Evolutionary conservation across 2,329 filamentous ascomycete genomes (phyloP), one percentile per base, ranked within the genome.

Genomic region (Lecanicillium sp.): DNA sequence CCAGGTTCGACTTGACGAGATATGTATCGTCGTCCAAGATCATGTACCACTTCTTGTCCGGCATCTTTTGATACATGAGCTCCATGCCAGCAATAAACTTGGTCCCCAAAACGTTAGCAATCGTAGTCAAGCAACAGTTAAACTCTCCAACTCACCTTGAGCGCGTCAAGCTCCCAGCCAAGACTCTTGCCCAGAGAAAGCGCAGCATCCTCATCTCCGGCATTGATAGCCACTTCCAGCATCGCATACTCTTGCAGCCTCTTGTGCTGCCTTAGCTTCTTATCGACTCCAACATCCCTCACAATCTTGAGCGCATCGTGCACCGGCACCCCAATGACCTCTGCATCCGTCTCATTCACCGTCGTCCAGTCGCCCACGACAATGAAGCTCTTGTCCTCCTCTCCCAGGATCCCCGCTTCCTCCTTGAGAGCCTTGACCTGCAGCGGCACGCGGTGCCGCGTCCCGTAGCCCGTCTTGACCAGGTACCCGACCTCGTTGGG

Each of bases 21-120:
- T 68, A 77, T 1, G 71, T 77, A 50, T 78, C 73, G 52, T 77
- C 73, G 52, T 77, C 73, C 12, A 73, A 53, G 45, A 77, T 67
- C 44, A 76, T 52, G 48, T 75, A 77, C 73, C 73, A 77, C 50
- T 73, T 73, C 57, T 75, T 77, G 43, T 60, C 52, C 0, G 72
- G 73, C 50, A 75, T 59, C 13, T 56, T 60, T 29, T 60, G 54
- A 57, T 68, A 73, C 15, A 68, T 59, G 43, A 71, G 63, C 46
- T 75, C 69, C 46, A 78, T 65, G 31, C 70, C 68, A 29, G 70
- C 65, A 37, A 76, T 65, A 49, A 75, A 75, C 72, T 75, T n/a
- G n/a, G 43, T 33, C 28, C 22, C n/a, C n/a, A n/a, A n/a, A n/a
- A n/a, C n/a, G n/a, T n/a, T n/a, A n/a, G n/a, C n/a, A n/a, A n/a